phyloP scores from a whole-genome alignment of 768 basidiomycete species.

The Suillus discolor region DNA sequence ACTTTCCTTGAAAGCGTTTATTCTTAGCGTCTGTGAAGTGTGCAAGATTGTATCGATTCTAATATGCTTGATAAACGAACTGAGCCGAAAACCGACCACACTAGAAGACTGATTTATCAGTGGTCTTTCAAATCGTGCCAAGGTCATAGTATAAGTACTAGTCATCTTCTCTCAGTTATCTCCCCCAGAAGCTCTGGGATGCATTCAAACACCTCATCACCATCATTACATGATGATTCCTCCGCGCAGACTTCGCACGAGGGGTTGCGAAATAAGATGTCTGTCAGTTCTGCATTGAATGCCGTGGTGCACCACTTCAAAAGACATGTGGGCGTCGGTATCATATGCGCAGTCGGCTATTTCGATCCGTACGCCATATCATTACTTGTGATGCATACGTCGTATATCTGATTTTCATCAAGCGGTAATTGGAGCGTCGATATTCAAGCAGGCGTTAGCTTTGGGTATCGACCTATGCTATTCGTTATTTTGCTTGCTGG shows the following conservation, averaged over 20 bases:
- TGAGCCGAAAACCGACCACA: no score
- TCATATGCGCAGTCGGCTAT: slow-evolving; percentile 41
- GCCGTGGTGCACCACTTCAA: slow-evolving; percentile 31
- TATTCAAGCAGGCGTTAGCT: slow-evolving; percentile 42
- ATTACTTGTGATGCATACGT: not conserved
- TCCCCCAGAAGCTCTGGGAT: slow-evolving; percentile 24
- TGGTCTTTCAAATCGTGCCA: not conserved
- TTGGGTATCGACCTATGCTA: slow-evolving; percentile 47
- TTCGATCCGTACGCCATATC: slow-evolving; percentile 31
- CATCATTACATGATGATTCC: slow-evolving; percentile 15
- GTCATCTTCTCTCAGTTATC: slow-evolving; percentile 24
- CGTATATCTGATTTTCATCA: not conserved
- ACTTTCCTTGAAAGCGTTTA: no score
- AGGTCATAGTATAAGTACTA: not conserved
- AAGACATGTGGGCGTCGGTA: slow-evolving; percentile 41
- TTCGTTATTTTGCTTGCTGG: slow-evolving; percentile 50
- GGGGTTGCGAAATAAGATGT: slow-evolving; percentile 7
- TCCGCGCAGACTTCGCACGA: slow-evolving; percentile 10
- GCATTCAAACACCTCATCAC: slow-evolving; percentile 25
- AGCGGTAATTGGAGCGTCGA: slow-evolving; percentile 49
- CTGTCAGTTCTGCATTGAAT: slow-evolving; percentile 8
- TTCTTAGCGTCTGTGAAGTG: no score
- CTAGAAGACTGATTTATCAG: not conserved
- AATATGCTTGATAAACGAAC: no score
- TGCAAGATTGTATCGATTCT: no score